phyloP scores from a whole-genome alignment of 768 basidiomycete genomes.

The Suillus brevipes region DNA sequence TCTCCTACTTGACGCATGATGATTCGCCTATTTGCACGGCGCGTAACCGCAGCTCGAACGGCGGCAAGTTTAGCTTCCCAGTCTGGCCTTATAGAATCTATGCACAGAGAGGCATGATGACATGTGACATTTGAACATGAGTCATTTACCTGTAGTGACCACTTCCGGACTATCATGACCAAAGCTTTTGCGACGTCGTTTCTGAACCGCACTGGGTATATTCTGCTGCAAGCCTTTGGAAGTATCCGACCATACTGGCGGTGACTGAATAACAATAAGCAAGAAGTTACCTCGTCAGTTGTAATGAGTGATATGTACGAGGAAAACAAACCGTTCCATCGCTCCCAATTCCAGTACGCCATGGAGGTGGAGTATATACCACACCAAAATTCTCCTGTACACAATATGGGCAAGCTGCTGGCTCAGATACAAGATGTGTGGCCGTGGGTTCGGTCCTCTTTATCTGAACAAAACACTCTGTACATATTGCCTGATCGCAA shows the following conservation, averaged over 20 bases:
- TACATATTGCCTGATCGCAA: conserved; percentile 98
- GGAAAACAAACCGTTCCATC: conserved; percentile 61
- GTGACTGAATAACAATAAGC: conserved; percentile 23
- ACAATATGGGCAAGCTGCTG: conserved; percentile 96
- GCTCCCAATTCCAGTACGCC: conserved; percentile 78
- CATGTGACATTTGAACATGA: conserved; percentile 8
- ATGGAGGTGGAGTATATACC: conserved; percentile 78
- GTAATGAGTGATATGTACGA: not conserved
- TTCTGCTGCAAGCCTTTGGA: conserved; percentile 47
- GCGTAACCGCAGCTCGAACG: conserved; percentile 92
- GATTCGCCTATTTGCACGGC: conserved; percentile 92
- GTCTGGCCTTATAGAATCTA: conserved; percentile 96
- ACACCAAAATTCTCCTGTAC: conserved; percentile 97
- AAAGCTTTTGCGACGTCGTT: conserved; percentile 86
- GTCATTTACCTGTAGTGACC: conserved; percentile 76
- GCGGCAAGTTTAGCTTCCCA: conserved; percentile 97
- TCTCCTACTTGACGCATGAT: conserved; percentile 99
- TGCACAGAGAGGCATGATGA: conserved; percentile 12
- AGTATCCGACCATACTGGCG: conserved; percentile 55
- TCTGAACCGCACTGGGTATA: conserved; percentile 48
- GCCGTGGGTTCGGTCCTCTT: conserved; percentile 94
- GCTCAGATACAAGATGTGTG: conserved; percentile 94
- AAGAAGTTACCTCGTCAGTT: not conserved
- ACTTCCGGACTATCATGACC: conserved; percentile 85
- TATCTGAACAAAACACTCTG: conserved; percentile 99